Conservation (phyloP, 1,139 yeast genomes). For the Candida frijolesensis region DNA sequence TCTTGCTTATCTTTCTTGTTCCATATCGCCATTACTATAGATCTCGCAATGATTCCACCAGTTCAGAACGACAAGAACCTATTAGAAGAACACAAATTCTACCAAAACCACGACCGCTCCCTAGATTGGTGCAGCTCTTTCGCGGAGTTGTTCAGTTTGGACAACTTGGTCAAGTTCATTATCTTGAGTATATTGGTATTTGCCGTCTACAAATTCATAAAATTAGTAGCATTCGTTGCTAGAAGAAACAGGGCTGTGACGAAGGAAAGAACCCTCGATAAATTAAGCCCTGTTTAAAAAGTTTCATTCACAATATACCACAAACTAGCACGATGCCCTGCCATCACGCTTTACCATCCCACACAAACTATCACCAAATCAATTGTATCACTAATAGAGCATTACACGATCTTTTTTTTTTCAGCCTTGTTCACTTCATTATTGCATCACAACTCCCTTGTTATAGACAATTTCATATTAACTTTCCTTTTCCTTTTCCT, state of each 20-base stretch:
- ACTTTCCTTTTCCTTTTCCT: too few species aligned
- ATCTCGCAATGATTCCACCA: conserved; percentile 17
- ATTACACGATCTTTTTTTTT: too few species aligned
- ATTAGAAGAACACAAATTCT: conserved; percentile 34
- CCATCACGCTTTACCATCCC: too few species aligned
- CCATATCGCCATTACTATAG: background rate
- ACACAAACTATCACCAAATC: too few species aligned
- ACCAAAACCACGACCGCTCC: conserved; percentile 15
- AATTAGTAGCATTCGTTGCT: background rate
- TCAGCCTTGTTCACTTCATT: too few species aligned
- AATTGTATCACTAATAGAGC: too few species aligned
- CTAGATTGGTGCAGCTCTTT: background rate
- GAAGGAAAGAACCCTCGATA: background rate
- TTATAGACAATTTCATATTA: too few species aligned
- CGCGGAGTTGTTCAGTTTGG: background rate
- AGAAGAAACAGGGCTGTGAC: background rate
- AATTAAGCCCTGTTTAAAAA: conserved; percentile 1
- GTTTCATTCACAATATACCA: too few species aligned
- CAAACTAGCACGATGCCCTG: too few species aligned
- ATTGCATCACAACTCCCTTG: too few species aligned
- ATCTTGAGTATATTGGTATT: background rate
- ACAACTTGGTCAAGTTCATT: background rate
- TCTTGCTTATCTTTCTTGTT: background rate
- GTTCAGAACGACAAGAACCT: conserved; percentile 26
- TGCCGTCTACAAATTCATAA: background rate